These are phyloP conservation scores for Amphibolis antarctica DNA, from an alignment of 106 monocot species.

Conservation along the genomic window DNA sequence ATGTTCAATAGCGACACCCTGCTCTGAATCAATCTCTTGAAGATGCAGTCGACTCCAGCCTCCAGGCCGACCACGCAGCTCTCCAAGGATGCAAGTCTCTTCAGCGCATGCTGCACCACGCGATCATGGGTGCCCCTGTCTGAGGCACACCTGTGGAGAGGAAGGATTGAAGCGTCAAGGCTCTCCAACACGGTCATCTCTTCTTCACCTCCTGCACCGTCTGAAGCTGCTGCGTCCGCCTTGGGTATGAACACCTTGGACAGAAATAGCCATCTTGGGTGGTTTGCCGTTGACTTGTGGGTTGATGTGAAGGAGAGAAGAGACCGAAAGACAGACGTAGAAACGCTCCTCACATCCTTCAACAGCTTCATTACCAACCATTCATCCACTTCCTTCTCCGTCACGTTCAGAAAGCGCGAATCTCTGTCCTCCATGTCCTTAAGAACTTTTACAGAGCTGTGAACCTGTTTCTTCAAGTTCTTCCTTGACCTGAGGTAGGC, in stretches of 20 bases:
- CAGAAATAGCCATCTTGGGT: constrained; percentile 1
- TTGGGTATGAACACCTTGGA: neutral
- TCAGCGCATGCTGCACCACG: constrained; percentile 2
- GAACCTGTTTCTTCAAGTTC: neutral
- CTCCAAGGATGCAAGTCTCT: constrained; percentile 1
- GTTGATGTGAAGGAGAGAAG: constrained; percentile 2
- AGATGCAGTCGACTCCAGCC: constrained; percentile 5
- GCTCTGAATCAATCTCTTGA: constrained; percentile 6
- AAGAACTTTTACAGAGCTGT: constrained; percentile 1
- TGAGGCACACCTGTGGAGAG: neutral
- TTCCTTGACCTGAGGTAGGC: constrained; percentile 10
- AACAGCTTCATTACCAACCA: neutral
- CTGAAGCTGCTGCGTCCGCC: neutral
- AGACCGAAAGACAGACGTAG: constrained; percentile 1
- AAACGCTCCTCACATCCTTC: constrained; percentile 1
- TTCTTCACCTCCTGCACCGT: neutral
- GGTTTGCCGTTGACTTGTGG: neutral
- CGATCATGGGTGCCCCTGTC: neutral
- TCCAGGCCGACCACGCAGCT: neutral
- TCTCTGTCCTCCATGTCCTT: constrained; percentile 4
- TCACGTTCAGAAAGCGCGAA: too few relatives aligned
- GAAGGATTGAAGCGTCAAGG: neutral
- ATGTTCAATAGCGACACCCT: constrained; percentile 13
- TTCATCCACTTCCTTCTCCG: neutral
- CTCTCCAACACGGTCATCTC: neutral